A percentile compares a stretch with the other conserved stretches of the same genome.
phyloP scores from a whole-genome alignment of 495 filamentous ascomycete genomes.

The Halenospora varia region DNA sequence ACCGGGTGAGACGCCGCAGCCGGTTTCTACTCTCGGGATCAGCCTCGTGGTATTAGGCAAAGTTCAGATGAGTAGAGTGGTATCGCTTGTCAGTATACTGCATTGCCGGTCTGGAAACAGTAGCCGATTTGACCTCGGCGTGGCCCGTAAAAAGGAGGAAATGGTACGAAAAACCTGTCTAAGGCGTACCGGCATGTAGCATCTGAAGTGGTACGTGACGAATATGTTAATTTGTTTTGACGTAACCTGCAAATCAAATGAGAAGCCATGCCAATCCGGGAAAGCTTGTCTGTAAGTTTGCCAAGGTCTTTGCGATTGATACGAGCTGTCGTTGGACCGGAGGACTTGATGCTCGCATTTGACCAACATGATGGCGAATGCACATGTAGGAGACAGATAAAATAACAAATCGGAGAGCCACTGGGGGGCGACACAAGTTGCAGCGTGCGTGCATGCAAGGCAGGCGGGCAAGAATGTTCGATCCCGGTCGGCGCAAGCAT shows the following conservation, averaged over 20 bases:
- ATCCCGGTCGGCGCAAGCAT: too few species aligned
- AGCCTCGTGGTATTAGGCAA: background rate
- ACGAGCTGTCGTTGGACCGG: background rate
- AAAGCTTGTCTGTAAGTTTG: background rate
- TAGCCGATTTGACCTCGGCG: background rate
- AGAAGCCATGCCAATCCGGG: background rate
- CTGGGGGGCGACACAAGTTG: background rate
- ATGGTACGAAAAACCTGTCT: too few species aligned
- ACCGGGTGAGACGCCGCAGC: background rate
- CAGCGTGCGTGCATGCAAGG: background rate
- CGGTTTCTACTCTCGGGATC: background rate
- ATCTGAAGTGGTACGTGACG: too few species aligned
- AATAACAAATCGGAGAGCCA: background rate
- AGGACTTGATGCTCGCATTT: background rate
- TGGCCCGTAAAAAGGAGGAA: background rate
- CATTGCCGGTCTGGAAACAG: background rate
- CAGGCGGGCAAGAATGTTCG: too few species aligned
- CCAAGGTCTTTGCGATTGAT: too few species aligned
- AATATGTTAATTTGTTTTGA: background rate
- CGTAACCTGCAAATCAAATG: background rate
- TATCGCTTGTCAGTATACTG: background rate
- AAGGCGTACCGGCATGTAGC: too few species aligned
- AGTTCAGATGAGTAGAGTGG: background rate
- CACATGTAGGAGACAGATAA: background rate
- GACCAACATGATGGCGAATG: too few species aligned